A percentile compares a stretch with the other conserved stretches of the same genome.
These are phyloP conservation scores for Leishmania tropica DNA, from an alignment of 208 protist genomes.

Conservation along the genomic window DNA sequence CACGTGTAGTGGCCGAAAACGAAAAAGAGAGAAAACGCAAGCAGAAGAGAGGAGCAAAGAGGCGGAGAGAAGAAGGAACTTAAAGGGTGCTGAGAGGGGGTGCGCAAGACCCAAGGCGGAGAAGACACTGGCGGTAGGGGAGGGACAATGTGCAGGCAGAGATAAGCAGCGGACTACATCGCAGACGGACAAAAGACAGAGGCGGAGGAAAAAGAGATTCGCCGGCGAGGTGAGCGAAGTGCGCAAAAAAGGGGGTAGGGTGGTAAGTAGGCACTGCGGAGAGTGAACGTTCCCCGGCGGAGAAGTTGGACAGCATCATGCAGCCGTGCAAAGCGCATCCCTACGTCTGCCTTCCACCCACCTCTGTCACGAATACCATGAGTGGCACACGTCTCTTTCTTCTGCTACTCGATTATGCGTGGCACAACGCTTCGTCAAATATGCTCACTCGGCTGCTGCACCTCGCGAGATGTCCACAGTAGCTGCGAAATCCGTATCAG, in stretches of 20 bases:
- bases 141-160: neutral
- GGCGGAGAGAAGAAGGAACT: neutral
- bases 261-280: neutral
- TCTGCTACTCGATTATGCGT: neutral
- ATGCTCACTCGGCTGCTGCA: neutral
- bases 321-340: neutral
- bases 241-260: neutral
- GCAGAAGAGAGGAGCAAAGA: neutral
- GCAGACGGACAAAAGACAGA: neutral
- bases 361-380: neutral
- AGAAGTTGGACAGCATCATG: neutral
- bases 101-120: neutral
- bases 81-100: neutral
- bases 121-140: neutral
- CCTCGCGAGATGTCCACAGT: slow-evolving; percentile 6
- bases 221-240: neutral
- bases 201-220: neutral
- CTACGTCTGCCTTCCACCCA: neutral
- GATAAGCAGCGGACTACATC: neutral
- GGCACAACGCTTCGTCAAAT: neutral
- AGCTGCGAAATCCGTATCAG: slow-evolving; percentile 25
- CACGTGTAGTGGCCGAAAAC: neutral
- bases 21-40: neutral
- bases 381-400: neutral
- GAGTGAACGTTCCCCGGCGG: neutral